phyloP scores from a whole-genome alignment of 2,329 filamentous ascomycete genomes.

The Fonsecaea erecta region DNA sequence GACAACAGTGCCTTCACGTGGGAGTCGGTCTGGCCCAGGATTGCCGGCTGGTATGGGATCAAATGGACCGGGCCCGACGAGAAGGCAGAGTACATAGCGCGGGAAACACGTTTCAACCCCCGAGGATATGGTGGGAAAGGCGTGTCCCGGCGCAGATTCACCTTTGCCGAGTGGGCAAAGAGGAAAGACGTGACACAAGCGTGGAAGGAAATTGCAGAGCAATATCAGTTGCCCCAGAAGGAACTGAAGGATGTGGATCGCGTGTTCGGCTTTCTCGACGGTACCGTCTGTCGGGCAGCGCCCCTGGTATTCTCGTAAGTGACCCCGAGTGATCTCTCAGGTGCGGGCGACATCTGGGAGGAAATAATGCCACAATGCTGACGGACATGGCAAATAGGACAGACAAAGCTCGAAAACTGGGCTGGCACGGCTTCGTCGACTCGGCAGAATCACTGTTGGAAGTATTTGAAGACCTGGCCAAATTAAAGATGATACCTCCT shows the following conservation, averaged over 20 bases:
- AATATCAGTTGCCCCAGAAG: slow-evolving; percentile 48
- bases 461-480: slow-evolving; percentile 35
- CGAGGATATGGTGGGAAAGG: slow-evolving; percentile 51
- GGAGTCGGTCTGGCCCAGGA: slow-evolving; percentile 54
- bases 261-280: slow-evolving; percentile 55
- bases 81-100: slow-evolving; percentile 32
- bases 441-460: slow-evolving; percentile 40
- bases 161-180: slow-evolving; percentile 53
- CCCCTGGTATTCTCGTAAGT: slow-evolving; percentile 42
- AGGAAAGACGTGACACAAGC: slow-evolving; percentile 49
- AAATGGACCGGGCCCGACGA: slow-evolving; percentile 42
- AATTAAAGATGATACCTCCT: slow-evolving; percentile 35
- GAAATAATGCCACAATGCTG: not conserved
- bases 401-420: slow-evolving; percentile 41
- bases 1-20: slow-evolving; percentile 54
- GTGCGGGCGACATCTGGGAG: not conserved
- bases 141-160: slow-evolving; percentile 48
- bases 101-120: slow-evolving; percentile 39
- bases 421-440: slow-evolving; percentile 45
- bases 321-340: too few relatives aligned
- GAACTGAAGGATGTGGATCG: slow-evolving; percentile 49
- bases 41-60: slow-evolving; percentile 53
- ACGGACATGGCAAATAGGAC: slow-evolving; percentile 34
- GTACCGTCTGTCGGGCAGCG: slow-evolving; percentile 42
- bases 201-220: slow-evolving; percentile 52